A percentile compares a stretch with the other conserved stretches of the same genome.
Conservation (phyloP, 2,329 filamentous ascomycete species). For the Ceratocystis destructans region DNA sequence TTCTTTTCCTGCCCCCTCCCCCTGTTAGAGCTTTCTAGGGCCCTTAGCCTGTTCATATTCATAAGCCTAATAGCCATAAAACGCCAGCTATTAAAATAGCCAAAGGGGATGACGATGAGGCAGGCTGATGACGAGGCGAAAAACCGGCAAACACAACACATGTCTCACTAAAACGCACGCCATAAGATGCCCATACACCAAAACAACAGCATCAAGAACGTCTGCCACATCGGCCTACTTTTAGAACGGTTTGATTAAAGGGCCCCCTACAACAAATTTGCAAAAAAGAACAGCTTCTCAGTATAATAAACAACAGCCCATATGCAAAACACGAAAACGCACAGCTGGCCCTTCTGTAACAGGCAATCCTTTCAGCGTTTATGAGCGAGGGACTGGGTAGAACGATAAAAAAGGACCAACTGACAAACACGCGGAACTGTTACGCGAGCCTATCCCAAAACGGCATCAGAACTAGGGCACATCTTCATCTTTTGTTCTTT, state of each 20-base stretch:
- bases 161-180: background rate
- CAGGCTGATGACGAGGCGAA: background rate
- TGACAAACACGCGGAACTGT: slow-evolving; percentile 2
- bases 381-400: background rate
- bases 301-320: background rate
- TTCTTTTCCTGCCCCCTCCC: no score
- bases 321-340: background rate
- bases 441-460: slow-evolving; percentile 3
- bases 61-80: no score
- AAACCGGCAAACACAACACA: background rate
- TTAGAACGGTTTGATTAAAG: background rate
- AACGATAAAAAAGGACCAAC: background rate
- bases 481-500: background rate
- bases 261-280: background rate
- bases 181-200: no score
- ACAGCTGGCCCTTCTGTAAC: background rate
- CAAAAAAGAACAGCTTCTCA: background rate
- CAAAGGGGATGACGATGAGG: background rate
- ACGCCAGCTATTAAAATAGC: background rate
- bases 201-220: background rate
- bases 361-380: background rate
- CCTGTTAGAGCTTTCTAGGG: no score
- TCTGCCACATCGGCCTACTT: background rate
- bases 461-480: background rate
- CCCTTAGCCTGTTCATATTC: no score